Base-by-base conservation (phyloP, 495 filamentous ascomycete species). In the Aspergillus bertholletiae region DNA sequence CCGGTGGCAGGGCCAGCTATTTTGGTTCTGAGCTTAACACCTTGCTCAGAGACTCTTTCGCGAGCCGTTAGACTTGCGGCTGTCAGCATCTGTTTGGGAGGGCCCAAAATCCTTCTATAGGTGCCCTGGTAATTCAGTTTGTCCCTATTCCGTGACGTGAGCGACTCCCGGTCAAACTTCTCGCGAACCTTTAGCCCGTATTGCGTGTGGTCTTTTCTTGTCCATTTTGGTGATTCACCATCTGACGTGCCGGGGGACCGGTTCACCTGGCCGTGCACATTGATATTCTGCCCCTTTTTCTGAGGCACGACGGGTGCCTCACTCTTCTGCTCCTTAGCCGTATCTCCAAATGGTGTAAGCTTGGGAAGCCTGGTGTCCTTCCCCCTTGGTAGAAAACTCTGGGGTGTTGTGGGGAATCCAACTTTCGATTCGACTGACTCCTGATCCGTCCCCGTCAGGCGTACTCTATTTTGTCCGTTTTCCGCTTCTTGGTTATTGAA, bases 321-420 rank as follows among this genome's bases (percentile, higher is more conserved):
- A 8, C 59, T 46, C 17, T 20, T 39, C 3, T 58, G 41, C 11
- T 61, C 54, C 7, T 57, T 61, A 15, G 30, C 50, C 17, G 54
- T 68, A 6, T 70, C 67, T 6, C 43, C 12, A 9, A 62, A 44
- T 1, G 46, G 22, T 32, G 57, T 74, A 0, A 69, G 63, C 5
- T 73, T 39, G 0, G 73, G 73, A 40, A 75, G 71, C 46, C 65
- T 71, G 28, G 71, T 75, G 3, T 56, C 53, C 55, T 64, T 73
- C 0, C 49, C 34, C 41, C 41, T 62, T 22, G 61, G 62, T 28
- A 22, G 50, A 4, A 40, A 47, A 32, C 28, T 24, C 24, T 61
- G 55, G 13, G 11, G 46, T 21, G 34, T 18, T 39, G 23, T 27
- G 23, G 27, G 13, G 12, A 28, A 39, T 21, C 26, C 53, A 21